phyloP scores from a whole-genome alignment of 1,139 yeast genomes.

The Kodamaea suecica region DNA sequence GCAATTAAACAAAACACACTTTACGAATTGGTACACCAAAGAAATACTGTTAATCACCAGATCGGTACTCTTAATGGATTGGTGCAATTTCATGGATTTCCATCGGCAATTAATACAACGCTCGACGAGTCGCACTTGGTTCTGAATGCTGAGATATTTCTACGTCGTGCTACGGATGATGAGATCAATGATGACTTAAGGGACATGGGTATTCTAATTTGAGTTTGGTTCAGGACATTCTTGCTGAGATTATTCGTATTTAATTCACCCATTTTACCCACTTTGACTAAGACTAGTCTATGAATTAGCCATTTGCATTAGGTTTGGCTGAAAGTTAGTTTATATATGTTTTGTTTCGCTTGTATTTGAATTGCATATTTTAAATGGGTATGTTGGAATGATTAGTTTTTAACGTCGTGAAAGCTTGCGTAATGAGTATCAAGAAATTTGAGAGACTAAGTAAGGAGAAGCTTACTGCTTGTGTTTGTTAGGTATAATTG shows the following conservation, averaged over 20 bases:
- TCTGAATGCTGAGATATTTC: conserved; percentile 33
- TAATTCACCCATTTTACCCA: background rate
- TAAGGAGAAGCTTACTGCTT: too few relatives aligned
- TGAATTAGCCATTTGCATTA: too few relatives aligned
- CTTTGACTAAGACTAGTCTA: background rate
- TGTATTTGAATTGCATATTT: too few relatives aligned
- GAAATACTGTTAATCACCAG: conserved; percentile 54
- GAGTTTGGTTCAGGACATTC: background rate
- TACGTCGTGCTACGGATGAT: conserved; percentile 55
- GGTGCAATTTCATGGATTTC: conserved; percentile 58
- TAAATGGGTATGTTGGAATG: too few relatives aligned
- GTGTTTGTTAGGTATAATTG: too few relatives aligned
- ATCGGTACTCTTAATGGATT: conserved; percentile 57
- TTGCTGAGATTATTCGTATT: background rate
- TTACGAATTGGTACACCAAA: conserved; percentile 49
- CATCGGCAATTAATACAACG: conserved; percentile 55
- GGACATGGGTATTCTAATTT: conserved; percentile 38
- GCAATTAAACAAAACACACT: conserved; percentile 36
- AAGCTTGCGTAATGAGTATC: too few relatives aligned
- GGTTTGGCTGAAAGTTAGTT: too few relatives aligned
- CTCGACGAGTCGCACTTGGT: conserved; percentile 20
- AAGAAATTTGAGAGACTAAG: too few relatives aligned
- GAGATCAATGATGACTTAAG: conserved; percentile 60
- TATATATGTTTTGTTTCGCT: too few relatives aligned
- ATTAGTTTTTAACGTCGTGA: too few relatives aligned